phyloP scores from a whole-genome alignment of 495 filamentous ascomycete species.

The Paragyromitra xinjiangensis region DNA sequence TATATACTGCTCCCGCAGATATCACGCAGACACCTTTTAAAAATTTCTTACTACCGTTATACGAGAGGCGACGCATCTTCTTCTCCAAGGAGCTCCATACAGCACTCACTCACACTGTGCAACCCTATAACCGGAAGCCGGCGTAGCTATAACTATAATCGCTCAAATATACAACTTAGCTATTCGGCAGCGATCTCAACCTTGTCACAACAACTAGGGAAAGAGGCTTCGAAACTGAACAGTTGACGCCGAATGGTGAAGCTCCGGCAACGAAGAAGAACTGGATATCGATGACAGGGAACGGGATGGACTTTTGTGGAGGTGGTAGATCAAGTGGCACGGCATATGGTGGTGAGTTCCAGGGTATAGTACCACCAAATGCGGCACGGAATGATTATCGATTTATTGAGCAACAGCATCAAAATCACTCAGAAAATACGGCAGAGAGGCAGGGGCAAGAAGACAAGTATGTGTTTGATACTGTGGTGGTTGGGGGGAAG shows the following conservation, averaged over 20 bases:
- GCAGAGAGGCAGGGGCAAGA: constrained; percentile 30
- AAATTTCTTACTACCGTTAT: constrained; percentile 29
- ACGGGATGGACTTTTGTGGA: constrained; percentile 42
- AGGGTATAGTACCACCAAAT: constrained; percentile 30
- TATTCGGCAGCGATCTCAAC: not conserved
- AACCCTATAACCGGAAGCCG: constrained; percentile 6
- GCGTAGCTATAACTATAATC: constrained; percentile 17
- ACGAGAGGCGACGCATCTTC: constrained; percentile 18
- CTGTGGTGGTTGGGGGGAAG: constrained; percentile 42
- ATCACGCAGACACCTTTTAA: constrained; percentile 32
- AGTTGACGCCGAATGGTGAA: constrained; percentile 39
- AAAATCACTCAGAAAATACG: constrained; percentile 24
- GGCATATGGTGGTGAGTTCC: constrained; percentile 40
- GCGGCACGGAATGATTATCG: constrained; percentile 45
- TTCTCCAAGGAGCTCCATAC: constrained; percentile 9
- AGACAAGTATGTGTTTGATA: constrained; percentile 42
- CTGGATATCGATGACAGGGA: constrained; percentile 46
- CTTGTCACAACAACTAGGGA: constrained; percentile 17
- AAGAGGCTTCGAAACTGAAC: constrained; percentile 4
- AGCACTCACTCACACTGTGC: not conserved
- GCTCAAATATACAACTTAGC: not conserved
- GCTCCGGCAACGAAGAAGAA: constrained; percentile 20
- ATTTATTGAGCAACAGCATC: constrained; percentile 38
- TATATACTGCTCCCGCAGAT: constrained; percentile 50
- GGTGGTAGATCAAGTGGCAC: constrained; percentile 31